A percentile compares a stretch with the other conserved stretches of the same genome.
Evolutionary conservation across 1,284 basidiomycete genomes (phyloP).

Genomic region (Heterobasidion annosum): DNA sequence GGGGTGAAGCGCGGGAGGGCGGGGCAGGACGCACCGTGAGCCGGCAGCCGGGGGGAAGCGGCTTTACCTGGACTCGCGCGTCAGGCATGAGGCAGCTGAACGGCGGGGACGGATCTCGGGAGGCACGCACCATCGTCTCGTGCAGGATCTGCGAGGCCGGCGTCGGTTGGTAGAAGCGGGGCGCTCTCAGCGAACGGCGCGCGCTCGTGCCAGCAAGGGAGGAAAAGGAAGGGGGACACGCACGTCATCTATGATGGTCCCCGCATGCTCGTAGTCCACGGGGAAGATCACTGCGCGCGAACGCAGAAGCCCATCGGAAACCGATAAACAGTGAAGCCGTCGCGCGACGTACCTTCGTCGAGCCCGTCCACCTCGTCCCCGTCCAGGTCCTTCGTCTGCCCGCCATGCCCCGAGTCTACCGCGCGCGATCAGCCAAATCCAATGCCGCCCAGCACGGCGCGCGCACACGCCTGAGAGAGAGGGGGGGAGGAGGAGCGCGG

Average conservation of each 20-base stretch:
- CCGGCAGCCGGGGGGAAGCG: slow-evolving; percentile 54
- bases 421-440: too few species aligned
- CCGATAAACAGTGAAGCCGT: too few species aligned
- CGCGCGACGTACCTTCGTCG: slow-evolving; percentile 48
- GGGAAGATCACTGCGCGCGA: slow-evolving; percentile 41
- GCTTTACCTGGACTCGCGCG: slow-evolving; percentile 34
- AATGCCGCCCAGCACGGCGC: too few species aligned
- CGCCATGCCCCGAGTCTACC: slow-evolving; percentile 77
- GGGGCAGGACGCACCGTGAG: slow-evolving; percentile 47
- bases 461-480: not conserved
- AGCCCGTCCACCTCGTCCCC: slow-evolving; percentile 63
- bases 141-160: slow-evolving; percentile 40
- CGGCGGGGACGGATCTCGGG: not conserved
- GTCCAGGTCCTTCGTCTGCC: slow-evolving; percentile 62
- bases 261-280: slow-evolving; percentile 60
- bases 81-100: not conserved
- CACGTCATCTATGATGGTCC: slow-evolving; percentile 75
- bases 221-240: slow-evolving; percentile 16
- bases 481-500: slow-evolving; percentile 58
- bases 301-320: not conserved
- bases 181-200: not conserved
- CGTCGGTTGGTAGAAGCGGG: too few species aligned
- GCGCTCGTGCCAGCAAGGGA: not conserved
- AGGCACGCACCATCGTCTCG: slow-evolving; percentile 39
- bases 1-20: not conserved